Base-by-base conservation (phyloP, 2,329 filamentous ascomycete species). In the Emmonsiellopsis sp. region DNA sequence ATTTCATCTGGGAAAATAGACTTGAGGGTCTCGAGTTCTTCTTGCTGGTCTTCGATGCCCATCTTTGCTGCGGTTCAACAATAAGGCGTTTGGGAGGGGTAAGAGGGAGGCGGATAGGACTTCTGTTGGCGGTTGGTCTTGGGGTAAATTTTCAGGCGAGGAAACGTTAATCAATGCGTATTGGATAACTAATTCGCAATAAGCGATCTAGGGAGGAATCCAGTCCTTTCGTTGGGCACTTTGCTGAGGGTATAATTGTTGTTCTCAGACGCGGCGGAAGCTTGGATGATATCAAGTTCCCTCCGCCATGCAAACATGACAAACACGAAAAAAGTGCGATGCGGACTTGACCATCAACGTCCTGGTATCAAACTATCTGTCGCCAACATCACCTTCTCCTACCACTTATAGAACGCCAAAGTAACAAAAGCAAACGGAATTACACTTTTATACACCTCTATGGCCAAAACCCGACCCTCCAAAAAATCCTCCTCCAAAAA, bases 1-100 rank as follows among this genome's bases (percentile, higher is more conserved):
- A 98, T 95, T 75, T 98, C 93, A 56, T 98, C 92, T 1, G 93
- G 90, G 63, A 97, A 98, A 67, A 98, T 98, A 57, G 92, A 96
- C 67, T 95, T 89, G 68, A 98, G 89, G 63, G 98, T 92, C 72
- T 98, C 93, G 57, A 91, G 85, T 79, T 98, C 93, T 75, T 98
- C 93, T 60, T 85, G 75, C 71, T 98, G 93, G 57, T 98, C 93
- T 78, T 97, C 92, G 68, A 72, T 68, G 52, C 74, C 74, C 74
- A 77, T 77, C 30, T 47, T 67, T 63, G 59, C 54, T 16, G 16
- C 20, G 6, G 38, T 40, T 52, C 26, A 51, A 44, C 10, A 5
- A 15, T 20, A 15, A 44, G 43, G 49, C 47, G 7, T 30, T 11
- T 8, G 20, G 35, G 35, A 40, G 32, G 47, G 47, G 47, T 49